Evolutionary conservation across 495 filamentous ascomycete genomes (phyloP), one percentile per base, ranked within the genome.

Genomic region (Podospora sp.): DNA sequence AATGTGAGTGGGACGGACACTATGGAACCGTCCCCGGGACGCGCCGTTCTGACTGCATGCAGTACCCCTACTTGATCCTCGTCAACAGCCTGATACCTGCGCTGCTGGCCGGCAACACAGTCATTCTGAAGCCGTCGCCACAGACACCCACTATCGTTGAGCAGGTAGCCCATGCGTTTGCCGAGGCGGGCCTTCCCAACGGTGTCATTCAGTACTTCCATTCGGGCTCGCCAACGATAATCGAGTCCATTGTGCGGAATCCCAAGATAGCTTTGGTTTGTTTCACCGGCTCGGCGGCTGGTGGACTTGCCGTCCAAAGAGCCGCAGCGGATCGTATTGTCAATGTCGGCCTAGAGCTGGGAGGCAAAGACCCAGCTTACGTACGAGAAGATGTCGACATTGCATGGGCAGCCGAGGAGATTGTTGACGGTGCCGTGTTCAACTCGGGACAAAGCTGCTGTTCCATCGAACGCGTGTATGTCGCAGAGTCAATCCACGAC

Each of bases 361-460:
- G 94, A 35, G 94, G 94, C 49, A 97, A 97, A 68, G 94, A 97
- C 75, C 92, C 94, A 2, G 94, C 94, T 9, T 97, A 97, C 71
- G 84, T 97, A 20, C 85, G 93, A 61, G 85, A 83, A 14, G 94
- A 97, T 75, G 92, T 97, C 0, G 92, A 97, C 73, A 77, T 96
- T 22, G 85, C 86, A 29, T 97, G 93, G 94, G 94, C 90, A 0
- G 94, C 94, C 0, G 92, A 91, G 72, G 92, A 96, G 77, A 92
- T 97, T 66, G 91, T 97, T 29, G 94, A 97, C 72, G 93, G 94
- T 4, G 92, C 94, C 3, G 82, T 99, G 49, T 99, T 97, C 83
- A 99, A 97, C 79, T 96, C 92, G 33, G 95, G 95, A 22, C 95
- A 99, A 78, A 97, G 93, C 72, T 99, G 95, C 82, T 98, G 95